phyloP scores from a whole-genome alignment of 805 yeast species.

The Zygoascus ofunaensis region DNA sequence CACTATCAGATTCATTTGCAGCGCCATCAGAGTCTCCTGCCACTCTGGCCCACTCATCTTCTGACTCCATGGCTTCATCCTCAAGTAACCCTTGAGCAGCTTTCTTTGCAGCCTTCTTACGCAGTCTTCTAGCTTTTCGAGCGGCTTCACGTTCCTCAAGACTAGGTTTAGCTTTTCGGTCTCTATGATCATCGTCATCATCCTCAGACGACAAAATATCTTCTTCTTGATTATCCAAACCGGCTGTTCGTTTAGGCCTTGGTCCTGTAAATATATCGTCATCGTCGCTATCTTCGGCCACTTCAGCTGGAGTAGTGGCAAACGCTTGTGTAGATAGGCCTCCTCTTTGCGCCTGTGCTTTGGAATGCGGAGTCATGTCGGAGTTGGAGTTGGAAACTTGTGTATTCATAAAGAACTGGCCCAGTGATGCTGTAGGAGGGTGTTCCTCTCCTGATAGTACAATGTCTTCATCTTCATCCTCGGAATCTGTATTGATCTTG shows the following conservation, averaged over 20 bases:
- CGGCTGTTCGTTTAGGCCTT: background rate
- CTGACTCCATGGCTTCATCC: conserved; percentile 23
- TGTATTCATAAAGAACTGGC: conserved; percentile 7
- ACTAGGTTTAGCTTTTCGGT: background rate
- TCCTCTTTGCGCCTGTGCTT: background rate
- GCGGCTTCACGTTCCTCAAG: conserved; percentile 4
- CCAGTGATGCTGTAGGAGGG: background rate
- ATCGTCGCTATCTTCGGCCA: conserved; percentile 1
- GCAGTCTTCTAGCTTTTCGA: background rate
- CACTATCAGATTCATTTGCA: conserved; percentile 10
- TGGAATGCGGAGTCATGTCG: conserved; percentile 1
- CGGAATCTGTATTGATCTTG: conserved; percentile 2
- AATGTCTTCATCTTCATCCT: conserved; percentile 9
- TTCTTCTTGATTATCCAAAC: background rate
- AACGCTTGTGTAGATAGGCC: background rate
- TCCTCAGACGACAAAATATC: background rate
- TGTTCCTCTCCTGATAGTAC: background rate
- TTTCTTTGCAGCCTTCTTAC: conserved; percentile 6
- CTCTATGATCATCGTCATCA: too few species aligned
- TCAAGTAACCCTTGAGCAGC: conserved; percentile 15
- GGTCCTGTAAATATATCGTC: conserved; percentile 2
- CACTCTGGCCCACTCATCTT: conserved; percentile 25
- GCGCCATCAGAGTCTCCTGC: conserved; percentile 22
- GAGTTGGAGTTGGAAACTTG: conserved; percentile 2
- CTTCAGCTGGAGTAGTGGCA: background rate